Evolutionary conservation across 768 basidiomycete species (phyloP), one percentile per base, ranked within the genome.

Genomic region (Lactarius hatsudake): DNA sequence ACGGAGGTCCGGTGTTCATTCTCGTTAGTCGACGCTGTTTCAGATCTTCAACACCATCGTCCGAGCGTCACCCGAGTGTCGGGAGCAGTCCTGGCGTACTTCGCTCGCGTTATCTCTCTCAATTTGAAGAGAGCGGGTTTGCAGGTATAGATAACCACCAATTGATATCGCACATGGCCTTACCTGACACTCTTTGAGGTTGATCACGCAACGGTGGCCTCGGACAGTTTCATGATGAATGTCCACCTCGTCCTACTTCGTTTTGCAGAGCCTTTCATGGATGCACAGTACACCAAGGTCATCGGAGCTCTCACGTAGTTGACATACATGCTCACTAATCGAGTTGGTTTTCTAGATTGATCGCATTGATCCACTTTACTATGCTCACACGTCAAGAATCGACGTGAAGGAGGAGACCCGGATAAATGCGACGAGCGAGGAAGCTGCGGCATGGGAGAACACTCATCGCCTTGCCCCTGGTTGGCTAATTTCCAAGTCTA

Each of bases 251-350:
- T 97, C 17, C 77, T 98, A 28, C 81, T 94, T 57, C 85, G 87
- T 17, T 90, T 99, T 72, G 89, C 94, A 34, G 93, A 96, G 71
- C 96, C 96, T 0, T 96, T 98, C 73, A 93, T 98, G 83, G 96
- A 98, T 75, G 87, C 91, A 0, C 86, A 83, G 62, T 98, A 89
- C 72, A 86, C 89, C 53, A 98, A 97, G 84, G 95, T 91, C 65
- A 32, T 72, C 62, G 60, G 1, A 56, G 18, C 30, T 48, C 34
- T 38, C 61, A 30, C 28, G 62, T 42, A 8, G 26, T 32, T 40
- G 51, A 18, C 32, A 58, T 45, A n/a, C 45, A 36, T 12, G 20
- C 10, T n/a, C 20, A 26, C 48, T 67, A 34, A 67, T 18, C 17
- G 23, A 5, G 53, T 43, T n/a, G 9, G 9, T 6, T 58, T 18